A percentile compares a stretch with the other conserved stretches of the same genome.
phyloP scores from a whole-genome alignment of 164 flowering plant genomes.

The Magnolia sinica region DNA sequence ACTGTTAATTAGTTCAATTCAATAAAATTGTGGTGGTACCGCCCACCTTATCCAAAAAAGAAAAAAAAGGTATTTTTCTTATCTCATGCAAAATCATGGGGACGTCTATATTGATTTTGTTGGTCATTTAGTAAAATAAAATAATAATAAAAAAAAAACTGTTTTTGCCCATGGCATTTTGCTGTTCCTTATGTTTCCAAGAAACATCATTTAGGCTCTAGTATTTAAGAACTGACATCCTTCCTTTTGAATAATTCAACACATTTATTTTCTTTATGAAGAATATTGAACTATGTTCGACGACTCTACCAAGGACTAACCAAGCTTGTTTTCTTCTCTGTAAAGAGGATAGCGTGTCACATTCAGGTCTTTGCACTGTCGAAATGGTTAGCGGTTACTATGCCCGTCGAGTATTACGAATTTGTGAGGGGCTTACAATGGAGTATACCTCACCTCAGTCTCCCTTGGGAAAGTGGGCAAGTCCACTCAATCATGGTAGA shows the following conservation, averaged over 20 bases:
- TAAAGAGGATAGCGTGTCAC: conserved; percentile 79
- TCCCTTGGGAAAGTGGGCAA: conserved; percentile 78
- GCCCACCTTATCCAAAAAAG: too few species aligned
- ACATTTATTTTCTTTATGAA: background rate
- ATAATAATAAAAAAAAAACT: too few species aligned
- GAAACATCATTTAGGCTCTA: too few species aligned
- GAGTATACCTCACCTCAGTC: conserved; percentile 80
- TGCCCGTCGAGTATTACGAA: conserved; percentile 82
- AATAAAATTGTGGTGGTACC: too few species aligned
- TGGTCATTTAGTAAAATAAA: too few species aligned
- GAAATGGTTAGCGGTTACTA: conserved; percentile 67
- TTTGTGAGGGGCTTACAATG: conserved; percentile 69
- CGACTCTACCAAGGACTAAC: background rate
- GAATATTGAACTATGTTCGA: background rate
- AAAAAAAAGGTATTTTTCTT: too few species aligned
- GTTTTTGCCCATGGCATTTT: too few species aligned
- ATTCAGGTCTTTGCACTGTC: conserved; percentile 92
- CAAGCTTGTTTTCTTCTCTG: conserved; percentile 1
- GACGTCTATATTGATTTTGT: too few species aligned
- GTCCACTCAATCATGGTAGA: conserved; percentile 38
- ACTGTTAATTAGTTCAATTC: too few species aligned
- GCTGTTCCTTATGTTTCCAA: too few species aligned
- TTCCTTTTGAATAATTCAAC: background rate
- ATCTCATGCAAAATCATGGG: too few species aligned
- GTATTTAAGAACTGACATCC: background rate